These are phyloP conservation scores for Cylindricascospora bacillispora DNA, from an alignment of 1,139 yeast species.

Conservation along the genomic window DNA sequence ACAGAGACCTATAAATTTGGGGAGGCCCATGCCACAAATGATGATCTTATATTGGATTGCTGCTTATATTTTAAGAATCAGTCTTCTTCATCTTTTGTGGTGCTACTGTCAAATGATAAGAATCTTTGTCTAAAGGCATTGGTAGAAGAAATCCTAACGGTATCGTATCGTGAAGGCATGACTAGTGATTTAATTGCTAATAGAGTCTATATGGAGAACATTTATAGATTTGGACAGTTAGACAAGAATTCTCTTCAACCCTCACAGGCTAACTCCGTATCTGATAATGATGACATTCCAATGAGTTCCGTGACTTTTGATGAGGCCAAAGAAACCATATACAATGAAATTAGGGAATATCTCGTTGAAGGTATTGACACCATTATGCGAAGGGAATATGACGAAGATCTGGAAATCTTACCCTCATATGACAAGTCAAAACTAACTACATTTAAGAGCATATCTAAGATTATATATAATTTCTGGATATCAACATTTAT, in stretches of 20 bases:
- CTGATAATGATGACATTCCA: neutral
- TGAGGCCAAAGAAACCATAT: conserved; percentile 9
- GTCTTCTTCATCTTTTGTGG: conserved; percentile 34
- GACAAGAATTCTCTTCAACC: no score
- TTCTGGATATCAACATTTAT: conserved; percentile 51
- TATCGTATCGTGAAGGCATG: conserved; percentile 49
- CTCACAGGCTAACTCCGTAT: no score
- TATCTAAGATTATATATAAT: conserved; percentile 32
- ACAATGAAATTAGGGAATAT: conserved; percentile 32
- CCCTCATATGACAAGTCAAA: conserved; percentile 33
- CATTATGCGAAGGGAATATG: conserved; percentile 45
- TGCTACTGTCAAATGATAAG: conserved; percentile 68
- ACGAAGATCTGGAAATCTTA: conserved; percentile 42
- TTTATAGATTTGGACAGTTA: conserved; percentile 16
- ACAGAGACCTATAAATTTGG: conserved; percentile 35
- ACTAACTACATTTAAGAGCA: conserved; percentile 31
- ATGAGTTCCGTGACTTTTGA: neutral
- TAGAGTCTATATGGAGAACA: conserved; percentile 35
- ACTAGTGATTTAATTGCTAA: conserved; percentile 46
- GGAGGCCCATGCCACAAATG: conserved; percentile 34
- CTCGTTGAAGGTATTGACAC: conserved; percentile 37
- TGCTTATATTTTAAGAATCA: conserved; percentile 47
- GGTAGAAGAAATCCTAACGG: conserved; percentile 52
- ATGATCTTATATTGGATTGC: conserved; percentile 80
- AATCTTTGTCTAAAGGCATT: conserved; percentile 73